Percentiles rank a stretch among this genome's conserved stretches.
Conservation (phyloP, 2,329 filamentous ascomycete genomes). For the Apiospora malaysiana region DNA sequence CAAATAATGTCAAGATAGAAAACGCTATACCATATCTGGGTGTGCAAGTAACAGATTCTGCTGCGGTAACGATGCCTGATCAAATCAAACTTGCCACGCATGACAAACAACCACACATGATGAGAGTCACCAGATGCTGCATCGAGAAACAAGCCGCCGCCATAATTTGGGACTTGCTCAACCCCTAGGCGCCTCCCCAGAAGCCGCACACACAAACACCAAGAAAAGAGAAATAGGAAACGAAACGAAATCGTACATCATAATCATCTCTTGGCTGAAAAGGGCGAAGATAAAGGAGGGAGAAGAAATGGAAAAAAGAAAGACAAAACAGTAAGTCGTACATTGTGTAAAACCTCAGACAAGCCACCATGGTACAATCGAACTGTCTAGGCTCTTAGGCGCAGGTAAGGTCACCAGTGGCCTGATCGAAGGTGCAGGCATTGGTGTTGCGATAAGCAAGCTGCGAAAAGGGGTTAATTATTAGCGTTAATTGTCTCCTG, state of each 20-base stretch:
- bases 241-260: background rate
- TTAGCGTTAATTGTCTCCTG: too few species aligned
- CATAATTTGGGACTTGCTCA: background rate
- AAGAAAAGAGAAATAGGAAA: background rate
- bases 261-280: background rate
- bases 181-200: background rate
- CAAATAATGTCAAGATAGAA: too few species aligned
- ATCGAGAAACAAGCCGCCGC: too few species aligned
- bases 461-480: background rate
- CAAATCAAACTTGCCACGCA: background rate
- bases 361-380: background rate
- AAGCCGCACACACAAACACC: background rate
- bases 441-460: constrained; percentile 16
- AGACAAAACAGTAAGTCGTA: too few species aligned
- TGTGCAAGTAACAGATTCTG: too few species aligned
- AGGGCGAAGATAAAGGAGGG: background rate
- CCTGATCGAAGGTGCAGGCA: constrained; percentile 19
- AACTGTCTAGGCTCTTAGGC: background rate
- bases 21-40: too few species aligned
- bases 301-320: too few species aligned
- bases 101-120: background rate
- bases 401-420: constrained; percentile 24
- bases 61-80: background rate
- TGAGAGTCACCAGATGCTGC: background rate
- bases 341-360: background rate